A percentile compares a stretch with the other conserved stretches of the same genome.
phyloP scores from a whole-genome alignment of 441 rosid species.

The Populus hybrid region DNA sequence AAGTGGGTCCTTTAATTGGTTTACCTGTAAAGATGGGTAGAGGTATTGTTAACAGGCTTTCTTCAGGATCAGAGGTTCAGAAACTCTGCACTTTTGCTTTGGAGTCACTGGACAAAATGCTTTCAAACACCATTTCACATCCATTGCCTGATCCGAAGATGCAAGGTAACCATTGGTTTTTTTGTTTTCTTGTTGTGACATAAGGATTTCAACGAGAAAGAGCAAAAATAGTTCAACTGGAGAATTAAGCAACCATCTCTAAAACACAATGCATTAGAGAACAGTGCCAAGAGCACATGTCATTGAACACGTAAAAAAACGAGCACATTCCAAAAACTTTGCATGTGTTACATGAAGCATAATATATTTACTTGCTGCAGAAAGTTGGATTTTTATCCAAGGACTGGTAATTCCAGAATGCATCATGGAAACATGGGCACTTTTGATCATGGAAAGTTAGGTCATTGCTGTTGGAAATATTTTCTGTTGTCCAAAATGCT shows the following conservation, averaged over 20 bases:
- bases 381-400: background rate
- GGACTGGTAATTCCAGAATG: constrained; percentile 2
- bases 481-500: background rate
- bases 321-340: too few species aligned
- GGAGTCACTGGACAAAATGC: constrained; percentile 56
- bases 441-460: background rate
- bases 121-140: constrained; percentile 27
- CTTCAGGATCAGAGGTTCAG: constrained; percentile 75
- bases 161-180: constrained; percentile 35
- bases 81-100: constrained; percentile 67
- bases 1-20: constrained; percentile 81
- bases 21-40: constrained; percentile 82
- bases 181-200: background rate
- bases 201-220: background rate
- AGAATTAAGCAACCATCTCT: background rate
- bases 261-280: background rate
- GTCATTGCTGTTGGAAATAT: background rate
- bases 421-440: background rate
- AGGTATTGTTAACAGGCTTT: constrained; percentile 86
- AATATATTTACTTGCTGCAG: background rate
- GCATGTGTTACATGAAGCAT: too few species aligned
- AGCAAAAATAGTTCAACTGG: background rate
- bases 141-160: constrained; percentile 19
- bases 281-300: background rate
- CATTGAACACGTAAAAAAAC: background rate